Evolutionary conservation across 1,284 basidiomycete genomes (phyloP), one percentile per base, ranked within the genome.

Genomic region (Malassezia equina): DNA sequence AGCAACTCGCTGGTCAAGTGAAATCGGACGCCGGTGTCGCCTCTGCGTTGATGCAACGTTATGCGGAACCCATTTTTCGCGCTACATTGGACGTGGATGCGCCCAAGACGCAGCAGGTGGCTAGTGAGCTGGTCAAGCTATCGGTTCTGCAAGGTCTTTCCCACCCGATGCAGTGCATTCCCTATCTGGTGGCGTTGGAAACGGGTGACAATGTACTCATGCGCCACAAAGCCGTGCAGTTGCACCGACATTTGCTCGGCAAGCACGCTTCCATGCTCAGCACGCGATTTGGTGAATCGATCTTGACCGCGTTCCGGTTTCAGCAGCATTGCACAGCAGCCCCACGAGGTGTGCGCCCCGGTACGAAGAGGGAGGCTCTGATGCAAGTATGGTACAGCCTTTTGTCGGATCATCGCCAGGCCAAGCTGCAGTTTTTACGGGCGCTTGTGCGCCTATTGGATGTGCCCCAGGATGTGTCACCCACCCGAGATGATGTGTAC

Each of bases 11-110:
- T 7, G 94, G 94, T 2, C 91, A 91, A 66, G 89, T 89, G 0
- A 90, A 95, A 73, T 89, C 90, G 0, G 93, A 98, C 67, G 94
- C 93, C 86, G 90, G 91, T 40, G 88, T 95, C 49, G 88, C 87
- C 72, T 91, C 90, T 1, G 86, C 88, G 2, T 81, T 98, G 32
- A 85, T 95, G 2, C 94, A 98, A 69, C 84, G 90, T 28, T 96
- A 95, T 67, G 79, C 96, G 39, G 77, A 80, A 27, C 83, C 84
- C 25, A 88, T 98, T 51, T 78, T 95, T 31, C 80, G 85, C 1
- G 86, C 88, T 0, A 86, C 88, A 0, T 80, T 82, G 40, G 59
- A 60, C 7, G 54, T 67, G 7, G 47, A 51, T 21, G 43, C 55
- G n/a, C 58, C 64, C n/a, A 15, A 52, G 7, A 83, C 88, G 42